Conservation (phyloP, 2,329 filamentous ascomycete species). For the Trichoderma sp. region DNA sequence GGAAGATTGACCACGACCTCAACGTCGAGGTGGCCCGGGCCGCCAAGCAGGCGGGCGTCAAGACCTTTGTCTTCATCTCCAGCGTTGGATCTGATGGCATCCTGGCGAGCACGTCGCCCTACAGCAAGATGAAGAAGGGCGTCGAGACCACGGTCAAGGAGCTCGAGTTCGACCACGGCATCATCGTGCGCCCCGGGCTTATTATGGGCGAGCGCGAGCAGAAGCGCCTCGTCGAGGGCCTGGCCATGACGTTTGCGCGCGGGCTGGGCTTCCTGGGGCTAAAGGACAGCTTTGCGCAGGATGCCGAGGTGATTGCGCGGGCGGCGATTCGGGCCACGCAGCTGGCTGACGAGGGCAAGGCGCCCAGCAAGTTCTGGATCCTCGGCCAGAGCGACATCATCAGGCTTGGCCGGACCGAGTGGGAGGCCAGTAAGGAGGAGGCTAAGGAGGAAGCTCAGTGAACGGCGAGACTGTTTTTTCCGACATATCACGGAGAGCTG, state of each 20-base stretch:
- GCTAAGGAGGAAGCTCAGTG: neutral
- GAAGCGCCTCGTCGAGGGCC: conserved; percentile 55
- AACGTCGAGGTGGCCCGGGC: conserved; percentile 75
- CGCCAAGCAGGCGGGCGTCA: conserved; percentile 68
- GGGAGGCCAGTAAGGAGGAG: conserved; percentile 38
- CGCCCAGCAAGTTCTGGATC: conserved; percentile 59
- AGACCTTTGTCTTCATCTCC: conserved; percentile 76
- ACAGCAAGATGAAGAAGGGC: conserved; percentile 76
- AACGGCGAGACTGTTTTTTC: neutral
- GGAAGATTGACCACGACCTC: conserved; percentile 83
- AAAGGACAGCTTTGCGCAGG: conserved; percentile 69
- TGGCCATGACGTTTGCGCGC: conserved; percentile 54
- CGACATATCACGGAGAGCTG: neutral
- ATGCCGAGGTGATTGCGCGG: conserved; percentile 67
- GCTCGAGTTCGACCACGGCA: conserved; percentile 71
- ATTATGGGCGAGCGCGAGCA: conserved; percentile 70
- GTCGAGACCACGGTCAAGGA: conserved; percentile 74
- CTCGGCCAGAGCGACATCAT: conserved; percentile 62
- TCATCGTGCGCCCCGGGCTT: conserved; percentile 71
- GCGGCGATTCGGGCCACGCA: conserved; percentile 62
- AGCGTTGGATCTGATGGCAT: conserved; percentile 47
- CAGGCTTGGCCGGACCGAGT: conserved; percentile 61
- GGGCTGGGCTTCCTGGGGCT: conserved; percentile 54
- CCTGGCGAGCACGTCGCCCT: conserved; percentile 43
- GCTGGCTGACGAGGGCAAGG: conserved; percentile 57